Evolutionary conservation across 805 yeast species (phyloP), one percentile per base, ranked within the genome.

Genomic region (Limtongia smithiae): DNA sequence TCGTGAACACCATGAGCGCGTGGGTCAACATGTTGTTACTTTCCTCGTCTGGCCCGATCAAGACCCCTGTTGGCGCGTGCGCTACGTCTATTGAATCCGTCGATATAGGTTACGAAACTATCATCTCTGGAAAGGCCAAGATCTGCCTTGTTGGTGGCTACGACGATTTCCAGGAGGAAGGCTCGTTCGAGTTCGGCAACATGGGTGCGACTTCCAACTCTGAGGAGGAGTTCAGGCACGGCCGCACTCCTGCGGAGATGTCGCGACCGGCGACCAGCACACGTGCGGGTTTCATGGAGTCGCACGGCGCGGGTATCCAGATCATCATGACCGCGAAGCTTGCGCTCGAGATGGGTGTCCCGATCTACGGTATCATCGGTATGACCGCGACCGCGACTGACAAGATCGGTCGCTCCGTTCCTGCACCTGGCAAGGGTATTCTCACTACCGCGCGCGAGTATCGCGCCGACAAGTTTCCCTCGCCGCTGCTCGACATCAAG

Each of bases 381-480:
- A 73, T 90, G 79, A 79, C 96, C 50, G 91, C 96, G 48, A 94
- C 97, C 65, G 98, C 98, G 45, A 80, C 95, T 54, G 99, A 93
- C 72, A 94, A 90, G 82, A 91, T 91, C 69, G 97, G 97, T 68
- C 85, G 97, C 75, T 90, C 97, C 43, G 91, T 93, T 60, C 99
- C 99, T 60, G 98, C 98, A 67, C 99, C 99, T 73, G 99, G 99
- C 70, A 88, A 91, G 76, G 99, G 99, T 83, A 85, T 93, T 60
- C 79, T 93, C 77, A 93, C 98, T 54, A 88, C 96, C 66, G 98
- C 98, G 51, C 83, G 95, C 66, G 98, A 94, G 75, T 91, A 83
- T 62, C 86, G 89, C 61, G 78, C 76, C 62, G 76, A 83, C 75
- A 83, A 84, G 71, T 84, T 79, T 76, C 80, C 83, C 61, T 74